These are phyloP conservation scores for Atkinsonella texensis DNA, from an alignment of 2,329 filamentous ascomycete species.

Conservation along the genomic window DNA sequence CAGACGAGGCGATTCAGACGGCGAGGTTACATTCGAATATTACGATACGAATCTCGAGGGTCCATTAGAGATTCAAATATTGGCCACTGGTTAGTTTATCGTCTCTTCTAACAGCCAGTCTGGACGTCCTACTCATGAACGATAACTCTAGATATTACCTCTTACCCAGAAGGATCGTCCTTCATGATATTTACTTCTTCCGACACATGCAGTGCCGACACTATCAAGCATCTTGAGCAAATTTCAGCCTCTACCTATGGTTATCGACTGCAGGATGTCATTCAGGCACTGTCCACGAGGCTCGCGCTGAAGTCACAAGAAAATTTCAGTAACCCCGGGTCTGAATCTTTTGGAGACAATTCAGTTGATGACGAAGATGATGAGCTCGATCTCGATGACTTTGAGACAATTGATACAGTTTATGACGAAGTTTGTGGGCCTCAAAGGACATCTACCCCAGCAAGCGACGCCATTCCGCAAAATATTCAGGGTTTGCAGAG, in stretches of 20 bases:
- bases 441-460: not conserved
- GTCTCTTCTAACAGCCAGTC: too few species aligned
- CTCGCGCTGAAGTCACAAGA: not conserved
- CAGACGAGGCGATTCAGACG: slow-evolving; percentile 54
- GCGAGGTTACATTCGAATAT: slow-evolving; percentile 54
- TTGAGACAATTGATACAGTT: not conserved
- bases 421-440: slow-evolving; percentile 6
- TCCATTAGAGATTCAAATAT: slow-evolving; percentile 25
- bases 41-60: slow-evolving; percentile 13
- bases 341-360: not conserved
- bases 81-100: slow-evolving; percentile 21
- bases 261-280: slow-evolving; percentile 5
- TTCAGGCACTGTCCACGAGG: slow-evolving; percentile 1
- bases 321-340: not conserved
- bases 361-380: not conserved
- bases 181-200: slow-evolving; percentile 33
- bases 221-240: slow-evolving; percentile 34
- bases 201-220: slow-evolving; percentile 13
- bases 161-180: slow-evolving; percentile 24
- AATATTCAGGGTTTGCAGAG: not conserved
- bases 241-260: slow-evolving; percentile 17
- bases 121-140: not conserved
- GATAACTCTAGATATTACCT: slow-evolving; percentile 16
- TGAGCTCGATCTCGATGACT: not conserved
- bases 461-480: not conserved